These are phyloP conservation scores for Zalaria sp. DNA, from an alignment of 2,329 filamentous ascomycete genomes.

Conservation along the genomic window DNA sequence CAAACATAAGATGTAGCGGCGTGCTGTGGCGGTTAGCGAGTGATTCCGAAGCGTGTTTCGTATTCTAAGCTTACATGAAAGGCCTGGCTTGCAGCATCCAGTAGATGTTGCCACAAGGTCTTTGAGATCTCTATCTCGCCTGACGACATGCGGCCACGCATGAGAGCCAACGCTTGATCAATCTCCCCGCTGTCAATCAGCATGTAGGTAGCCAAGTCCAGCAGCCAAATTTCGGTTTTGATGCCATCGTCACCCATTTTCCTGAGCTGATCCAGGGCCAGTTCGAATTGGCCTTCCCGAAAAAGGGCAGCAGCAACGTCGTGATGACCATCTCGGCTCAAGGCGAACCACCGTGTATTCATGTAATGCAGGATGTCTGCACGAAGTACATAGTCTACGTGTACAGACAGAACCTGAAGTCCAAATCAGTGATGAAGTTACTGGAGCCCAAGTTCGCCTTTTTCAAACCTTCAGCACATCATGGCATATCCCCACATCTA, in stretches of 20 bases:
- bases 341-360: slow-evolving; percentile 55
- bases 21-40: slow-evolving; percentile 28
- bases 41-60: too few species aligned
- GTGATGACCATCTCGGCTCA: slow-evolving; percentile 48
- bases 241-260: slow-evolving; percentile 45
- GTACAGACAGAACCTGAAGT: slow-evolving; percentile 54
- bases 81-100: slow-evolving; percentile 58
- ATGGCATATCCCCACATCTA: slow-evolving; percentile 56
- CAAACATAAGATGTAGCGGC: slow-evolving; percentile 57
- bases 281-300: slow-evolving; percentile 69
- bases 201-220: slow-evolving; percentile 61
- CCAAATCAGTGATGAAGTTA: not conserved
- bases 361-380: slow-evolving; percentile 58
- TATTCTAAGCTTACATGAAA: not conserved
- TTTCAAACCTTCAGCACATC: slow-evolving; percentile 48
- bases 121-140: slow-evolving; percentile 28
- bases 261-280: slow-evolving; percentile 58
- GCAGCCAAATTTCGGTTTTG: slow-evolving; percentile 55
- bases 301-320: slow-evolving; percentile 60
- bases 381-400: slow-evolving; percentile 72
- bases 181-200: slow-evolving; percentile 60
- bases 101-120: slow-evolving; percentile 52
- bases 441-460: too few species aligned
- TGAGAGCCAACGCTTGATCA: slow-evolving; percentile 59
- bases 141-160: slow-evolving; percentile 42